Conservation (phyloP, 257 asterid genomes). For the Nicotiana tomentosiformis region DNA sequence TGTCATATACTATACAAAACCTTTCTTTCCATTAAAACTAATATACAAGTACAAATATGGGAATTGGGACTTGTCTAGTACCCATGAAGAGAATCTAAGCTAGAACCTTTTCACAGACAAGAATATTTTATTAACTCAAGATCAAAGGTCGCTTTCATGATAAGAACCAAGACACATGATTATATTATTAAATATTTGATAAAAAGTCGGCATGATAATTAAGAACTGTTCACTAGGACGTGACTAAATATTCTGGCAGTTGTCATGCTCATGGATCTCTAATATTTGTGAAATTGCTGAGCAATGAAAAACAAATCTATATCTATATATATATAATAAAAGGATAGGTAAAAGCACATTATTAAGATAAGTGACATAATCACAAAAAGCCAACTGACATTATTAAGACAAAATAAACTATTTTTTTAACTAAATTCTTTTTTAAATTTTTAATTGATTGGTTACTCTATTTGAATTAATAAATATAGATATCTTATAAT, state of each 20-base stretch:
- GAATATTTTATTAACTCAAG: background rate
- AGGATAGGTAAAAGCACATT: too few species aligned
- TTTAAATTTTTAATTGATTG: too few species aligned
- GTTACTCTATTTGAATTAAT: too few species aligned
- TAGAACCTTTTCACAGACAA: background rate
- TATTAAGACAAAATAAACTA: too few species aligned
- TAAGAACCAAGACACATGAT: background rate
- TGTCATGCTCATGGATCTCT: background rate
- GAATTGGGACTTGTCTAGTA: background rate
- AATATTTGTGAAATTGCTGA: background rate
- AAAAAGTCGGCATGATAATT: background rate
- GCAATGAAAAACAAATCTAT: background rate
- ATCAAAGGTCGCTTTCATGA: background rate
- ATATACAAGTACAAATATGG: background rate
- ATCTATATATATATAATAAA: too few species aligned
- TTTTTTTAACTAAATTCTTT: too few species aligned
- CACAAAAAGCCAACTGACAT: too few species aligned
- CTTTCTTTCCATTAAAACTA: background rate
- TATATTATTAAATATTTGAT: too few species aligned
- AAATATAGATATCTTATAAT: too few species aligned
- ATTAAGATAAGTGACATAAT: too few species aligned
- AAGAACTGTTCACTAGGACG: background rate
- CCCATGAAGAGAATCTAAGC: background rate
- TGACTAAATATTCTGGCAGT: background rate
- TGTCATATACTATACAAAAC: background rate